Evolutionary conservation across 495 filamentous ascomycete species (phyloP), one percentile per base, ranked within the genome.

Genomic region (Xylaria cubensis): DNA sequence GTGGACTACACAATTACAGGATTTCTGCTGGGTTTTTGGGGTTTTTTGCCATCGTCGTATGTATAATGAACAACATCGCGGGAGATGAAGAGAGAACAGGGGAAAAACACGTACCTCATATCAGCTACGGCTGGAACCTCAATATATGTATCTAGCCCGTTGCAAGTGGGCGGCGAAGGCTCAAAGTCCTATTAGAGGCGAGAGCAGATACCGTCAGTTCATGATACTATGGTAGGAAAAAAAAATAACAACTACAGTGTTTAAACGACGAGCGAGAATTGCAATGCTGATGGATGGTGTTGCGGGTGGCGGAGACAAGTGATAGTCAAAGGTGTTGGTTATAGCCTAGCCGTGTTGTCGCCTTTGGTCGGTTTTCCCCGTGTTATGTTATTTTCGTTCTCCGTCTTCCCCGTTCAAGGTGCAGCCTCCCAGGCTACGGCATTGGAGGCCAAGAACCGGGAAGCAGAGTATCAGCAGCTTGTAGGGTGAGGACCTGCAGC

Each of bases 121-220:
- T 86, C 83, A 84, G 82, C 74, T 74, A 81, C 74, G 42, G 80
- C 75, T 63, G 80, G 81, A 70, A 84, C 79, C 59, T 86, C 84
- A 67, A 86, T 79, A 73, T 85, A 86, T 73, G 71, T 26, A 53
- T 84, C 83, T 75, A 86, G 80, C 81, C 82, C 84, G 73, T 81
- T 73, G 75, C 82, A 83, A 63, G 82, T 81, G 70, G 80, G 78
- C 76, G 83, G 79, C 79, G 84, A 83, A 78, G 81, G 79, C 82
- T 84, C 84, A 80, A 83, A 86, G 74, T 85, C 84, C 84, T 86
- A 79, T 75, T 82, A 75, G 77, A 76, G 19, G 73, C 75, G 73
- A 64, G 69, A 71, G 74, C 67, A 73, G 68, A 75, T 69, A 64
- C 77, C 58, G 77, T 75, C 72, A 70, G 74, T 67, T 67, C 73